Evolutionary conservation across 495 filamentous ascomycete genomes (phyloP).

Genomic region (Hyaloscypha hepaticicola): DNA sequence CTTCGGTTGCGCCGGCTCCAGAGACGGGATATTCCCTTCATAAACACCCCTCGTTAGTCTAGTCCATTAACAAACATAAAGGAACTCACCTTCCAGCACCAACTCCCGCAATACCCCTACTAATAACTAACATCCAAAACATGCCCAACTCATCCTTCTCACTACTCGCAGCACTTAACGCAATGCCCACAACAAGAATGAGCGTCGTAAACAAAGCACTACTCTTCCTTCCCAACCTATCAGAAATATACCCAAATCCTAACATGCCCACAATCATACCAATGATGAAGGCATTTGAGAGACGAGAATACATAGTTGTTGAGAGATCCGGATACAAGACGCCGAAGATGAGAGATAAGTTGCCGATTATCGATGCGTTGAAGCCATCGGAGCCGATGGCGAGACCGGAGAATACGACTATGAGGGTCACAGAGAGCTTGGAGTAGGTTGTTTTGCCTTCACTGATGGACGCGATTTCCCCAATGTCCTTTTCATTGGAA

Average conservation of each 20-base stretch:
- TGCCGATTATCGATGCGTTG: slow-evolving; percentile 35
- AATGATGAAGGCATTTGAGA: slow-evolving; percentile 49
- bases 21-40: slow-evolving; percentile 40
- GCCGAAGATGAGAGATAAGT: slow-evolving; percentile 37
- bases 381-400: slow-evolving; percentile 34
- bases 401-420: slow-evolving; percentile 38
- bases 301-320: slow-evolving; percentile 42
- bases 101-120: slow-evolving; percentile 49
- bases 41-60: slow-evolving; percentile 12
- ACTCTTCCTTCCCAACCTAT: slow-evolving; percentile 49
- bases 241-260: slow-evolving; percentile 48
- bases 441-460: slow-evolving; percentile 31
- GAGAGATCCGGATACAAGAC: slow-evolving; percentile 37
- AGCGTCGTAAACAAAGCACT: slow-evolving; percentile 48
- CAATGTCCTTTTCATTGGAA: not conserved
- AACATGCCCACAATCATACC: slow-evolving; percentile 46
- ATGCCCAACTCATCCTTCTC: slow-evolving; percentile 46
- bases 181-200: slow-evolving; percentile 50
- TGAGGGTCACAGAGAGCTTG: slow-evolving; percentile 38
- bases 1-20: slow-evolving; percentile 43
- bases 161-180: slow-evolving; percentile 47
- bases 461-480: not conserved
- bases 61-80: not conserved
- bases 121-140: slow-evolving; percentile 54
- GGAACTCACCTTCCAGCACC: slow-evolving; percentile 38